Conservation (phyloP, 2,329 filamentous ascomycete genomes). For the Exophiala calicioides region DNA sequence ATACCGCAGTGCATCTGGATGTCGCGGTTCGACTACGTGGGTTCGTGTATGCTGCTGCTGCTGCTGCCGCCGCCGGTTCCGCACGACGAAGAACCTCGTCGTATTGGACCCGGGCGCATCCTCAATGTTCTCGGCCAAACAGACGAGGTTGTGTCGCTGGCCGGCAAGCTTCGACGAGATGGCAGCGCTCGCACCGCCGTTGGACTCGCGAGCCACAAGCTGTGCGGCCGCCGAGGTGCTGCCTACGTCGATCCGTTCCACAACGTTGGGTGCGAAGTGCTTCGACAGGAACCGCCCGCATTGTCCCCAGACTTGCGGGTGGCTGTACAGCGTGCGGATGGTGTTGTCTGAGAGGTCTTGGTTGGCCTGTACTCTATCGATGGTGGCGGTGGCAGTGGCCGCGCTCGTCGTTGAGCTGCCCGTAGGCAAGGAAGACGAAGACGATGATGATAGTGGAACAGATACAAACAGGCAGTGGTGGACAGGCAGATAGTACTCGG, state of each 20-base stretch:
- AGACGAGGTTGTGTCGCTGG: constrained; percentile 63
- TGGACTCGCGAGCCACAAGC: constrained; percentile 56
- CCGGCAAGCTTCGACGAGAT: constrained; percentile 77
- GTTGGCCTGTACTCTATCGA: background rate
- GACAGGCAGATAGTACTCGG: constrained; percentile 82
- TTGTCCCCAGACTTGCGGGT: constrained; percentile 94
- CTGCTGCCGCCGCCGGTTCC: constrained; percentile 26
- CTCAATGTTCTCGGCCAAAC: constrained; percentile 59
- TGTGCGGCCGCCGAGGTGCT: constrained; percentile 85
- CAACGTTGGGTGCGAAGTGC: constrained; percentile 24
- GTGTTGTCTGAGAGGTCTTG: constrained; percentile 34
- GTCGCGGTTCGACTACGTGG: too few relatives aligned
- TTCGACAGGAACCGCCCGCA: constrained; percentile 71
- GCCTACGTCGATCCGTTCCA: constrained; percentile 75
- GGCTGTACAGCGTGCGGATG: constrained; percentile 79
- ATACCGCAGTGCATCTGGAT: constrained; percentile 27
- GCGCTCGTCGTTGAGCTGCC: too few relatives aligned
- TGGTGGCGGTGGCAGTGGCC: too few relatives aligned
- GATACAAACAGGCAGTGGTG: constrained; percentile 77
- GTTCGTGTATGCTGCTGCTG: background rate
- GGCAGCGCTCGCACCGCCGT: constrained; percentile 66
- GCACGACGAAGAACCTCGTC: constrained; percentile 50
- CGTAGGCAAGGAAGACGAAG: background rate
- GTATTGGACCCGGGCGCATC: constrained; percentile 47
- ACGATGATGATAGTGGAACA: background rate